These are phyloP conservation scores for Fraxinus quadrangulata DNA, from an alignment of 257 asterid species.

Conservation along the genomic window DNA sequence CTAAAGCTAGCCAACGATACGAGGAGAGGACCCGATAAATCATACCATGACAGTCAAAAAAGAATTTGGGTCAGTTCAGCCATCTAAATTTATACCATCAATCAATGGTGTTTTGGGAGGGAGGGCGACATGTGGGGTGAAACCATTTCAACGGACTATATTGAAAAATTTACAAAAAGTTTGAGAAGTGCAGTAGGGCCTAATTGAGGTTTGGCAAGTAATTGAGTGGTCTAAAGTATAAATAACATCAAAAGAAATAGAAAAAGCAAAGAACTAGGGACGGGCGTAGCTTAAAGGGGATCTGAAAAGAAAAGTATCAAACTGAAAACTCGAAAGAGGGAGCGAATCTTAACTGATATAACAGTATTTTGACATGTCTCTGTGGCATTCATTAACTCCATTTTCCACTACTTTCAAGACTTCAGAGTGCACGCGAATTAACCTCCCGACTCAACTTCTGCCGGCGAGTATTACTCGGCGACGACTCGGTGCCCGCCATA, in stretches of 20 bases:
- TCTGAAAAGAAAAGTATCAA: neutral
- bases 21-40: too few relatives aligned
- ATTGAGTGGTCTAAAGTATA: neutral
- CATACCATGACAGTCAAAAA: too few relatives aligned
- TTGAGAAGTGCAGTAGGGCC: neutral
- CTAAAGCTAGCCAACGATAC: too few relatives aligned
- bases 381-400: constrained; percentile 27
- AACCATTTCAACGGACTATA: neutral
- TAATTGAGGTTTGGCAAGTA: neutral
- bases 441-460: constrained; percentile 12
- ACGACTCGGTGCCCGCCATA: constrained; percentile 27
- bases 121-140: neutral
- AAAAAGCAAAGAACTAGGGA: neutral
- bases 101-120: too few relatives aligned
- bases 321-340: neutral
- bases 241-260: neutral
- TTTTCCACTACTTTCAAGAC: constrained; percentile 28
- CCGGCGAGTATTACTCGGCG: constrained; percentile 26
- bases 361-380: constrained; percentile 46
- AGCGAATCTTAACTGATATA: neutral
- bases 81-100: too few relatives aligned
- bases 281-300: neutral
- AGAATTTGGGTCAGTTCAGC: too few relatives aligned
- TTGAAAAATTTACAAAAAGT: neutral
- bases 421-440: constrained; percentile 27